phyloP scores from a whole-genome alignment of 441 rosid genomes.

The Manihot esculenta region DNA sequence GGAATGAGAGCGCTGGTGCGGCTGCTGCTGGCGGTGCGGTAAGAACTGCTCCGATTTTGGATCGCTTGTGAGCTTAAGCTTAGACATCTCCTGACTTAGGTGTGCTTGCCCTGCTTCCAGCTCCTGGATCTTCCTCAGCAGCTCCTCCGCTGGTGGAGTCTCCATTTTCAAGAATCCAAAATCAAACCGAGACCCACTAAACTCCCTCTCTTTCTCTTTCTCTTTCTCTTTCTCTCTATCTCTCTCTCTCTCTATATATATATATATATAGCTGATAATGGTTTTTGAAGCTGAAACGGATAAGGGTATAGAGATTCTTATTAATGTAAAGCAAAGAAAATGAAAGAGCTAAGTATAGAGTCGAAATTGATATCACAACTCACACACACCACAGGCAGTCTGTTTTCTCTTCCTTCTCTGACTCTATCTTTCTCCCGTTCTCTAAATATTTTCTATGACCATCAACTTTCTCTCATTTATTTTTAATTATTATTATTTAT shows the following conservation, averaged over 20 bases:
- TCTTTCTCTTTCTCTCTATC: no score
- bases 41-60: constrained; percentile 24
- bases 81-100: constrained; percentile 76
- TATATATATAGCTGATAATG: not conserved
- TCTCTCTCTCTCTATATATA: not conserved
- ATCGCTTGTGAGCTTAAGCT: constrained; percentile 48
- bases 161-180: constrained; percentile 41
- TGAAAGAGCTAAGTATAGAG: not conserved
- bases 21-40: constrained; percentile 16
- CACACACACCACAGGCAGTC: no score
- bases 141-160: constrained; percentile 75
- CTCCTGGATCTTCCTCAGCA: constrained; percentile 77
- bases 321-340: constrained; percentile 3
- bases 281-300: not conserved
- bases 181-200: not conserved
- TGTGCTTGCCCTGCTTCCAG: constrained; percentile 87
- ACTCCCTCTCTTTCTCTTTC: not conserved
- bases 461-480: not conserved
- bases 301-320: constrained; percentile 3
- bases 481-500: not conserved
- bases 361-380: not conserved
- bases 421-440: not conserved
- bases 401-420: no score
- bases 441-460: not conserved
- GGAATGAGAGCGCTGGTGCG: constrained; percentile 69